These are phyloP conservation scores for Teunomyces kruisii DNA, from an alignment of 805 yeast genomes.

Conservation along the genomic window DNA sequence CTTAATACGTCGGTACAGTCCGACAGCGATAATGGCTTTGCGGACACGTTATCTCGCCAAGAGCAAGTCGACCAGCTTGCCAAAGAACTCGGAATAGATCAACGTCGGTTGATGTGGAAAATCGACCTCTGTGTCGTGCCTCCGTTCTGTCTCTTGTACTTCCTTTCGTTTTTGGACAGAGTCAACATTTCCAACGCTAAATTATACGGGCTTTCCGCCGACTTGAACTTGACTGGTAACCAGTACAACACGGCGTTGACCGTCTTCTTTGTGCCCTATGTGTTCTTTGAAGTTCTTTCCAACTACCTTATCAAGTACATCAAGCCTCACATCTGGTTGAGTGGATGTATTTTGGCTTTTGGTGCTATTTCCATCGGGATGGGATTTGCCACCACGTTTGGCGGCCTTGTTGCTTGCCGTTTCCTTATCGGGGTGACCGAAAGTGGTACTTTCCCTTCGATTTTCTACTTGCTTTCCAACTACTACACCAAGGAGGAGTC, in stretches of 20 bases:
- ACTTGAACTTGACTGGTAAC: constrained; percentile 52
- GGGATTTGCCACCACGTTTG: constrained; percentile 62
- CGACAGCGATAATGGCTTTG: not conserved
- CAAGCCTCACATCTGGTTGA: constrained; percentile 65
- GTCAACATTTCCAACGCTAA: constrained; percentile 83
- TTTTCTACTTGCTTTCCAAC: constrained; percentile 66
- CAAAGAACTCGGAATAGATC: constrained; percentile 46
- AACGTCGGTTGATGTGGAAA: constrained; percentile 57
- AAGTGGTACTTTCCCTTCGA: constrained; percentile 73
- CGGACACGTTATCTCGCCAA: constrained; percentile 3
- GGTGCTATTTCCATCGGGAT: constrained; percentile 64
- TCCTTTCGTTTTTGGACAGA: constrained; percentile 76
- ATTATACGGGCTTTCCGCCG: constrained; percentile 63
- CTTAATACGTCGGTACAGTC: not conserved
- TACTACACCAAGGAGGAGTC: constrained; percentile 66
- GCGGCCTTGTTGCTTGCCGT: constrained; percentile 60
- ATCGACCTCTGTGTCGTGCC: constrained; percentile 71
- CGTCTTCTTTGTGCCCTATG: constrained; percentile 70
- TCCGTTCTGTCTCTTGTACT: constrained; percentile 71
- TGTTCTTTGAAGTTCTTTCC: constrained; percentile 62
- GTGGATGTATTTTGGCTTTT: constrained; percentile 57
- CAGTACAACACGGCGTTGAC: constrained; percentile 67
- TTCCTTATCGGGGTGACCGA: constrained; percentile 67
- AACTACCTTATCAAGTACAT: constrained; percentile 59
- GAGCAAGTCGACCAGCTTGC: constrained; percentile 22